Evolutionary conservation across 108 stramenopile genomes (phyloP), one percentile per base, ranked within the genome.

Genomic region (Craspedostauros australis): DNA sequence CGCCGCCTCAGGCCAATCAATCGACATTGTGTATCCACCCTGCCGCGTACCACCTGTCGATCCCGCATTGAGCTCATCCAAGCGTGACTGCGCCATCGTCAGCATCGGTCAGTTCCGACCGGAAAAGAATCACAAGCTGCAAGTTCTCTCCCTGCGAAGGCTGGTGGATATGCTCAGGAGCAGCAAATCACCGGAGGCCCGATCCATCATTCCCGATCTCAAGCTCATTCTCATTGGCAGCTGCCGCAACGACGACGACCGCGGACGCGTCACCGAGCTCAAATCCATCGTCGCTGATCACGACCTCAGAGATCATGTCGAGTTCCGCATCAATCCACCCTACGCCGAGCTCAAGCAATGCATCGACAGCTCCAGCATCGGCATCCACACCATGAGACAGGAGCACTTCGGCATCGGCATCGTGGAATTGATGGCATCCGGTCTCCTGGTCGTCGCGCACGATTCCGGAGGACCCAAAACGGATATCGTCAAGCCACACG

Each of bases 361-460:
- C 52, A 77, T 99, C 20, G 44, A 59, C 3, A 34, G 59, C 42
- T 82, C 93, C 5, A 76, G 73, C 20, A 70, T 98, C 12, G 99
- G 99, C 4, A 65, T 99, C n/a, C 99, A 99, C 67, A 98, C 96
- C 16, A 99, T 99, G 99, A 95, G 97, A 84, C 95, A 96, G 52
- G 99, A 99, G 61, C 99, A 99, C 76, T 99, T 99, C 70, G 99
- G 99, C n/a, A 99, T 99, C 59, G 94, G 94, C 11, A 93, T 98
- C 24, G 99, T 99, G 53, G 99, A 99, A 72, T 95, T 96, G 89
- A 87, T 93, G 88, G 95, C 97, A 2, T 94, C 99, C 3, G 97
- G 97, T n/a, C 39, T 96, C 58, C 59, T 98, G 5, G 72, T 79
- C 0, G 68, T 98, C 6, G 99, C 99, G 4, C 99, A 99, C 64